These are phyloP conservation scores for Penicillium brevicompactum DNA, from an alignment of 2,329 filamentous ascomycete genomes.

Conservation along the genomic window DNA sequence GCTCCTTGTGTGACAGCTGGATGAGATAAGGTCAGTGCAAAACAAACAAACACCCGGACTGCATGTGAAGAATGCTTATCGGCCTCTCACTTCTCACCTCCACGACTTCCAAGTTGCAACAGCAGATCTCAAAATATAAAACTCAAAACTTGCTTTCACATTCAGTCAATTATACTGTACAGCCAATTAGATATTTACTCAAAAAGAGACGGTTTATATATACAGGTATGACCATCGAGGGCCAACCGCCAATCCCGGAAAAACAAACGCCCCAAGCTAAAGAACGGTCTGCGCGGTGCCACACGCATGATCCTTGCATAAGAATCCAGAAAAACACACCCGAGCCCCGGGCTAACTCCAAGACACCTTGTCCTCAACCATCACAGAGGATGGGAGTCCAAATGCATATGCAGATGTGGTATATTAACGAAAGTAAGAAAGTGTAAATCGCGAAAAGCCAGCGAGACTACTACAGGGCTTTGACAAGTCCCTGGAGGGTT, in stretches of 20 bases:
- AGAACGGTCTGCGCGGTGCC: conserved; percentile 13
- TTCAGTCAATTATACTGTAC: conserved; percentile 13
- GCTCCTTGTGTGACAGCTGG: neutral
- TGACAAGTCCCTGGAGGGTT: conserved; percentile 56
- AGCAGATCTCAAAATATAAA: neutral
- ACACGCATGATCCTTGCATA: conserved; percentile 8
- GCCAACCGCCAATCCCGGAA: conserved; percentile 6
- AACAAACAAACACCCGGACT: conserved; percentile 19
- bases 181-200: conserved; percentile 20
- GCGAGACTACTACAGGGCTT: conserved; percentile 16
- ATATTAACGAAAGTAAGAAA: conserved; percentile 17
- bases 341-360: conserved; percentile 19
- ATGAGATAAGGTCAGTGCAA: conserved; percentile 19
- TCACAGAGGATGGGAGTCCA: conserved; percentile 8
- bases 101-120: too few relatives aligned
- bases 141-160: neutral
- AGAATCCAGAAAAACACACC: conserved; percentile 7
- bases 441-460: neutral
- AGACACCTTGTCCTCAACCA: conserved; percentile 11
- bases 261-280: conserved; percentile 4
- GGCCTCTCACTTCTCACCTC: neutral
- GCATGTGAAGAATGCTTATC: neutral
- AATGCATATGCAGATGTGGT: conserved; percentile 28
- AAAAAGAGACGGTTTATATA: conserved; percentile 15
- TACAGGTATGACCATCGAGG: conserved; percentile 16